Evolutionary conservation across 306 rosid genomes (phyloP).

Genomic region (Malus orientalis): DNA sequence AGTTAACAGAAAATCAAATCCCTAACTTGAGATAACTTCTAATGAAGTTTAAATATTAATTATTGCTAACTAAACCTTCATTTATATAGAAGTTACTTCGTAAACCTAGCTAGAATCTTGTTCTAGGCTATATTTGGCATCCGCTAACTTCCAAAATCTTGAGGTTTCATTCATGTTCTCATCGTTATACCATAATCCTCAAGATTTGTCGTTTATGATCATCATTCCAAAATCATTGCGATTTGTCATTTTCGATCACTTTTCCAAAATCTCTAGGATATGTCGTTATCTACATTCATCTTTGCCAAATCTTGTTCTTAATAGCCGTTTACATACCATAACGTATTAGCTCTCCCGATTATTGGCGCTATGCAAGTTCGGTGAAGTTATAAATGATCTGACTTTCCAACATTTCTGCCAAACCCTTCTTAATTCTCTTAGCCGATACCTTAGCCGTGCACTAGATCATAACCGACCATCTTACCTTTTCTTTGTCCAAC

Average conservation of each 20-base stretch:
- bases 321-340: too few relatives aligned
- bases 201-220: not conserved
- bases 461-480: not conserved
- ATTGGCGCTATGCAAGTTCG: not conserved
- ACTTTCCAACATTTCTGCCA: not conserved
- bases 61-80: not conserved
- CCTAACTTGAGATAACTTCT: not conserved
- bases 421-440: not conserved
- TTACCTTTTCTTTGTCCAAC: too few relatives aligned
- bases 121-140: not conserved
- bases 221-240: too few relatives aligned
- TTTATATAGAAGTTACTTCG: not conserved
- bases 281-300: not conserved
- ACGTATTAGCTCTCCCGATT: too few relatives aligned
- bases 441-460: not conserved
- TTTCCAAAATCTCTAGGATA: not conserved
- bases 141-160: not conserved
- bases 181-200: not conserved
- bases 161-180: not conserved
- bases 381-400: not conserved
- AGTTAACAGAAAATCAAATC: too few relatives aligned
- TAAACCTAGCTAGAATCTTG: not conserved
- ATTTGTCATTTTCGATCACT: too few relatives aligned
- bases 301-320: not conserved
- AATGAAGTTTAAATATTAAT: not conserved